Conservation (phyloP, 2,329 filamentous ascomycete species). For the Dactylonectria macrodidyma region DNA sequence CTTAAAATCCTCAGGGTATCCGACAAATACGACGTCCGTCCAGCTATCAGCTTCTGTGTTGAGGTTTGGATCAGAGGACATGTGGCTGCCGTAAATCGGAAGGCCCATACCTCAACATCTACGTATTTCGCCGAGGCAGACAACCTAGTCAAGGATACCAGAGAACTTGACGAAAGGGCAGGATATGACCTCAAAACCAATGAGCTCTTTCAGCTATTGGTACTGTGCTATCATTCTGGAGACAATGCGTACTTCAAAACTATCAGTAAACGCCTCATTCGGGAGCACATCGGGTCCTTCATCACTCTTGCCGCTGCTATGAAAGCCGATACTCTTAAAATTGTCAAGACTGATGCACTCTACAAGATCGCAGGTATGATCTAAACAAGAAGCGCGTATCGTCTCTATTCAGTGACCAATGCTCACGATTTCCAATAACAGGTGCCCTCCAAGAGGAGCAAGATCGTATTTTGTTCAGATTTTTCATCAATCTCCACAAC, state of each 20-base stretch:
- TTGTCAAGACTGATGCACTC: neutral
- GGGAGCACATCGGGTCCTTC: neutral
- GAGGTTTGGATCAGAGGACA: conserved; percentile 11
- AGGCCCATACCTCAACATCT: neutral
- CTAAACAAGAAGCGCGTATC: too few species aligned
- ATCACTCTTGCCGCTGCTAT: neutral
- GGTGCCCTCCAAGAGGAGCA: conserved; percentile 3
- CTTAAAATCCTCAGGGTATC: conserved; percentile 6
- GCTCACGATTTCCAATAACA: neutral
- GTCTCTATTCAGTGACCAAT: neutral
- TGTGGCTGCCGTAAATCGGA: neutral
- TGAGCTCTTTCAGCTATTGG: neutral
- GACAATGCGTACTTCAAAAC: neutral
- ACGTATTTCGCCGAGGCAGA: neutral
- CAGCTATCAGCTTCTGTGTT: conserved; percentile 16
- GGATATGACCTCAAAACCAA: neutral
- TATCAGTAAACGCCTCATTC: conserved; percentile 2
- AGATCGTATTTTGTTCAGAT: neutral
- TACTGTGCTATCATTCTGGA: neutral
- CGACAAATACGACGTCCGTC: conserved; percentile 26
- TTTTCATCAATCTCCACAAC: neutral
- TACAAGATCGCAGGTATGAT: conserved; percentile 15
- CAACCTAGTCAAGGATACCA: neutral
- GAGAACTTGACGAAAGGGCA: neutral
- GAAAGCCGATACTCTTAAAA: neutral